Evolutionary conservation across 768 basidiomycete genomes (phyloP), one percentile per base, ranked within the genome.

Genomic region (Leccinum subgranulosum): DNA sequence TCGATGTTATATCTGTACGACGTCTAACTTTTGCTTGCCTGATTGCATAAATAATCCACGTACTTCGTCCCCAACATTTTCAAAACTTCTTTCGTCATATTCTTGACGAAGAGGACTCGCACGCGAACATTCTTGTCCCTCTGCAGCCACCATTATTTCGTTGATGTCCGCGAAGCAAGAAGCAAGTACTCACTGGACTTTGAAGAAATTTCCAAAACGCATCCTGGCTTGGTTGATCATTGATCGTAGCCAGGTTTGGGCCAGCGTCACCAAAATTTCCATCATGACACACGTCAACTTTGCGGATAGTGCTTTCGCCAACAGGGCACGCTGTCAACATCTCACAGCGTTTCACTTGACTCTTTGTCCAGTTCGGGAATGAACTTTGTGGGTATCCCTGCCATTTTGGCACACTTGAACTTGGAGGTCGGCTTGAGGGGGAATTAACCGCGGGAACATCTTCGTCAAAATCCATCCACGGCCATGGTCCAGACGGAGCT

Each of bases 51-150:
- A 49, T 0, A 6, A 36, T 6, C 9, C 0, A 62, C 75, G 52
- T 60, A 84, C 85, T 66, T 82, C 39, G 79, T 74, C 10, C 85
- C 84, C 6, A 85, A 69, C 76, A 84, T 83, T 62, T 81, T 78
- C 43, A 85, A 64, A 8, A 82, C 77, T 5, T 79, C 76, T 8
- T 79, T 77, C 0, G 79, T 75, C 57, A 85, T 67, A 54, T 77
- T 75, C 27, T 83, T 76, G 0, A 84, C 71, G 58, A 85, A 85
- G 46, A 84, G 23, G 1, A 77, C 77, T 19, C 81, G 75, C 5
- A 82, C 67, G 31, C 80, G 76, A n/a, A 79, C 64, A 11, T 70
- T 66, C 11, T 53, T 5, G 1, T 76, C 75, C 46, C 74, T 64
- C 69, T 73, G 51, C 27, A 21, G 48, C 41, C 21, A n/a, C 17